Percentiles rank a stretch among this genome's conserved stretches.
These are phyloP conservation scores for Fistulifera solaris DNA, from an alignment of 108 stramenopile species.

Conservation along the genomic window DNA sequence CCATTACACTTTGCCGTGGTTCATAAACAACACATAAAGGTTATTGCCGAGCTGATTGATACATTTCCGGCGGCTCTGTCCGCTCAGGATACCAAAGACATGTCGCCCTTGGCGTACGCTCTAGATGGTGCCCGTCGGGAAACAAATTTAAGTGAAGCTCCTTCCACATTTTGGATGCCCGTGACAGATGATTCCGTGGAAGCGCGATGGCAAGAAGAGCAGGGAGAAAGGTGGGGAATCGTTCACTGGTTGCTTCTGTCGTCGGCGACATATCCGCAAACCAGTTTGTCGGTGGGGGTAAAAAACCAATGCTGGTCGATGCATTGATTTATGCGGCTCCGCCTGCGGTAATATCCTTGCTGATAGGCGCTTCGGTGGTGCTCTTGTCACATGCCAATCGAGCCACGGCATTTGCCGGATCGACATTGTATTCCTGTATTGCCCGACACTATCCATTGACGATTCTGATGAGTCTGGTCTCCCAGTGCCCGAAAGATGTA, in stretches of 20 bases:
- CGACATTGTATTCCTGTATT: conserved; percentile 5
- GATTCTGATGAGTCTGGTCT: conserved; percentile 8
- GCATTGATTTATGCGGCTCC: conserved; percentile 14
- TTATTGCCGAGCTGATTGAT: conserved; percentile 9
- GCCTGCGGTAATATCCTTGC: conserved; percentile 14
- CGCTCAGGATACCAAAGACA: neutral
- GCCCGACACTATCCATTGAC: conserved; percentile 12
- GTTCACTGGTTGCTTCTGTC: conserved; percentile 13
- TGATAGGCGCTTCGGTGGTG: conserved; percentile 7
- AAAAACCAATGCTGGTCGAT: conserved; percentile 15
- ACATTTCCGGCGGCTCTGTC: conserved; percentile 9
- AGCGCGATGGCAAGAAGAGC: conserved; percentile 14
- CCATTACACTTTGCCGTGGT: conserved; percentile 10
- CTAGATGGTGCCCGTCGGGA: conserved; percentile 8
- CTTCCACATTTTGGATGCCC: conserved; percentile 10
- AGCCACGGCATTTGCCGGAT: conserved; percentile 6
- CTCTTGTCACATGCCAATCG: conserved; percentile 5
- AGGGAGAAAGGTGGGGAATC: conserved; percentile 11
- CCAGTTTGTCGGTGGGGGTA: conserved; percentile 3
- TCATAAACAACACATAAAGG: conserved; percentile 1
- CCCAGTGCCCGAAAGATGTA: conserved; percentile 11
- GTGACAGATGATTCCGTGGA: neutral
- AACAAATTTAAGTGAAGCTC: conserved; percentile 3
- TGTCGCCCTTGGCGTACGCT: conserved; percentile 12
- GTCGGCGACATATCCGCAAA: conserved; percentile 11